These are phyloP conservation scores for Fusarium praegraminearum DNA, from an alignment of 2,329 filamentous ascomycete species.

Conservation along the genomic window DNA sequence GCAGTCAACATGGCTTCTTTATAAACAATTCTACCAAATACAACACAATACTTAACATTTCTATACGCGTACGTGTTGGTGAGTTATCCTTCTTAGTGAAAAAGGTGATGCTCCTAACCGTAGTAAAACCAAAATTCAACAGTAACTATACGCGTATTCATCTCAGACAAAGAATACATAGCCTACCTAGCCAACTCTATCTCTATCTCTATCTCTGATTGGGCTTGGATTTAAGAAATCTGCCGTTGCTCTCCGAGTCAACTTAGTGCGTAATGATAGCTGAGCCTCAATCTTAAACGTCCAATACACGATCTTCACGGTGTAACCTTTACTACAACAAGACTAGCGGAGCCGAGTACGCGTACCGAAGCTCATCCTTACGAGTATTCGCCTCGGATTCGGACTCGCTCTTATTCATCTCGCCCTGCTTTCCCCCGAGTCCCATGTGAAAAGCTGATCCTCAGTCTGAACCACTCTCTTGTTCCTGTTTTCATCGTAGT, in stretches of 20 bases:
- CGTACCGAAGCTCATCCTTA: conserved; percentile 27
- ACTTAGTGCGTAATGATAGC: neutral
- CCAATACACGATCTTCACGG: neutral
- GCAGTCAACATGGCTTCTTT: neutral
- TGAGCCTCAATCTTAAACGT: conserved; percentile 17
- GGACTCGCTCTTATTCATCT: neutral
- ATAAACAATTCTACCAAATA: neutral
- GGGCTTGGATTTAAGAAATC: neutral
- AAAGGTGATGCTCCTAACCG: no score
- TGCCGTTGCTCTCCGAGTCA: neutral
- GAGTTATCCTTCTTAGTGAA: no score
- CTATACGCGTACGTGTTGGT: neutral
- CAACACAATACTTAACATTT: neutral
- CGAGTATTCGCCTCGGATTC: conserved; percentile 44
- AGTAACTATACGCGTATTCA: neutral
- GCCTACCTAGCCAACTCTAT: neutral
- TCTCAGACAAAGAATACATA: neutral
- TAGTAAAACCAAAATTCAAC: no score
- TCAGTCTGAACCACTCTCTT: conserved; percentile 9
- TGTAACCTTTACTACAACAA: neutral
- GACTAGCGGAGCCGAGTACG: conserved; percentile 43
- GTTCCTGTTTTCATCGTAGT: conserved; percentile 4
- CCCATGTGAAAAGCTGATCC: conserved; percentile 20
- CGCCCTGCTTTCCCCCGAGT: conserved; percentile 10
- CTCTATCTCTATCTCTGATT: neutral